Base-by-base conservation (phyloP, 208 protist species). In the Crithidia fasciculata region DNA sequence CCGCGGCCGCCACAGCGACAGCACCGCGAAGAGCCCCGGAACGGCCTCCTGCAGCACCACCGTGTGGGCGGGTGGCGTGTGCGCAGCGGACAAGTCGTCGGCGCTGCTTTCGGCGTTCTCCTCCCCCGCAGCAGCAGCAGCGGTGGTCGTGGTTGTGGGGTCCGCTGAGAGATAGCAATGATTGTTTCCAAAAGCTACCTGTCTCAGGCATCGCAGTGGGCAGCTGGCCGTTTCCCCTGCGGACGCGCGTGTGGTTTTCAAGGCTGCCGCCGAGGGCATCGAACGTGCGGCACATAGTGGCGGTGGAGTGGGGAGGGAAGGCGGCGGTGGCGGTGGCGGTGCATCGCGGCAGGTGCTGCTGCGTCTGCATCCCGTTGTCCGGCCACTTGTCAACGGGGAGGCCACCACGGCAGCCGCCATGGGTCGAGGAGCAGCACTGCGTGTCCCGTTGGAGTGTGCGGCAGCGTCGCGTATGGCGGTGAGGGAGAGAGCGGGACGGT, bases 21-120 rank as follows among this genome's bases (percentile, higher is more conserved):
- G 49, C 37, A 68, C 62, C 3, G 62, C 62, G 45, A 68, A 68
- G n/a, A 68, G 49, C 62, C 62, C 62, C 4, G 62, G 62, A 43
- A 68, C 49, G 7, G 62, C 62, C 37, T 57, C 62, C 28, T 68
- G 62, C 37, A 57, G 37, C 37, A 68, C 49, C 62, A 68, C 62
- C 37, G 62, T 57, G 37, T 55, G 9, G 0, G 6, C 44, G 5
- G 62, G 13, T 10, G 62, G 4, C 4, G 62, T 16, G 6, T 15
- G 15, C 5, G 19, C 28, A 7, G 54, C 19, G 19, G 54, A 28
- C 28, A 28, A 28, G 28, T 28, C 28, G 28, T 28, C 28, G 28
- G 28, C 28, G 12, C 45, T 15, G 12, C 7, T 49, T 13, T 8
- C 45, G 7, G 45, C 2, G 0, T 8, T 49, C 45, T 13, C 12